These are phyloP conservation scores for Aspergillus sergii DNA, from an alignment of 2,329 filamentous ascomycete species.

Conservation along the genomic window DNA sequence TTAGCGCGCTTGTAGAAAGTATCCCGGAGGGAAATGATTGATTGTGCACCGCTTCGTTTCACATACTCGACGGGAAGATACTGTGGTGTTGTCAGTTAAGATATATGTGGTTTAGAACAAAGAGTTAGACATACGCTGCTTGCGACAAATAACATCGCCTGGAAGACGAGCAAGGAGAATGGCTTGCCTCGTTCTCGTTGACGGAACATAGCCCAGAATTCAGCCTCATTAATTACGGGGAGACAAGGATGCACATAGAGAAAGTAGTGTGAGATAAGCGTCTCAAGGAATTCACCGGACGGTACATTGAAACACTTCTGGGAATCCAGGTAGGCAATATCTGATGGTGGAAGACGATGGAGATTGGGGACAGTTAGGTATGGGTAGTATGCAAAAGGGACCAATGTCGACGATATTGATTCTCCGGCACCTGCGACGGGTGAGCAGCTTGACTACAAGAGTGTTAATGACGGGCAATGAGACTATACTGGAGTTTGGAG, in stretches of 20 bases:
- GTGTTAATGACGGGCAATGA: neutral
- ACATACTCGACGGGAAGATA: neutral
- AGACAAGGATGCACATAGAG: neutral
- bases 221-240: neutral
- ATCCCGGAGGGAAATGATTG: neutral
- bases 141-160: neutral
- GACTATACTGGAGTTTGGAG: neutral
- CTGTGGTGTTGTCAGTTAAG: neutral
- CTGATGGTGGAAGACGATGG: neutral
- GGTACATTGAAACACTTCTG: neutral
- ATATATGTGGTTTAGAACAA: neutral
- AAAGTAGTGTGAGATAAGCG: neutral
- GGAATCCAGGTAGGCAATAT: neutral
- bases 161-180: neutral
- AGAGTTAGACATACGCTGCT: neutral
- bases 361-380: neutral
- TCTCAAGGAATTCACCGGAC: neutral
- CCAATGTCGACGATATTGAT: neutral
- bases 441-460: neutral
- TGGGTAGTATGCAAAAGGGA: neutral
- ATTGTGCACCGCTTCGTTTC: neutral
- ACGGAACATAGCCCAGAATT: neutral
- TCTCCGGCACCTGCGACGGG: rapidly evolving
- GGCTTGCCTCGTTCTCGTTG: neutral
- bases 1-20: neutral